Evolutionary conservation across 306 rosid genomes (phyloP), one percentile per base, ranked within the genome.

Genomic region (Elaeagnus macrophylla): DNA sequence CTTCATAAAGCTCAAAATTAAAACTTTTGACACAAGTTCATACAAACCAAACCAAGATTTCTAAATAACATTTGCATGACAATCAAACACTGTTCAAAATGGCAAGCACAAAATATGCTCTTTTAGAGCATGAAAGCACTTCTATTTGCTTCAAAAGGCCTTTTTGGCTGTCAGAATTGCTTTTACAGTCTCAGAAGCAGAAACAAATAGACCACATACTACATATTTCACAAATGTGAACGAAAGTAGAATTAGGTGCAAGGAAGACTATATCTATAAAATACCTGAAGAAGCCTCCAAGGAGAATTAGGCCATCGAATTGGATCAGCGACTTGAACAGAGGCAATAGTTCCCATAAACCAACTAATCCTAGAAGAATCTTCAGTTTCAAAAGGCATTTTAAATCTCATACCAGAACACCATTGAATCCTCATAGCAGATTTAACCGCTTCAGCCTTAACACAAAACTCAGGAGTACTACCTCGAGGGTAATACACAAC

Each of bases 351-450:
- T 8, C 99, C 99, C 99, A 91, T 87, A 55, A 91, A 87, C 99
- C 99, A 91, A 70, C 99, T 91, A 0, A 87, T 91, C 69, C 96
- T 65, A 7, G 96, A 87, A 48, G 96, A 87, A 75, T 87, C 99
- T 77, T 91, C 99, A 0, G 99, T 91, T 64, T 91, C 96, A 72
- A 91, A 91, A n/a, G 96, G 78, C 99, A 91, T 91, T 79, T 91
- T 91, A 66, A 91, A 91, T 84, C 99, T 82, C 95, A 87, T 78
- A 7, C 95, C 96, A n/a, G 78, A 56, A 59, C 82, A 74, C 99
- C 99, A 91, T 56, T 84, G 89, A 48, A 75, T 82, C 74, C 96
- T 73, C 89, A 84, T 70, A 9, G 99, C 93, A 2, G 74, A 79
- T 50, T 69, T 77, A 32, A 91, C 96, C 9, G 94, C 69, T 1